Conservation (phyloP, 306 rosid species). For the Notholithocarpus densiflorus region DNA sequence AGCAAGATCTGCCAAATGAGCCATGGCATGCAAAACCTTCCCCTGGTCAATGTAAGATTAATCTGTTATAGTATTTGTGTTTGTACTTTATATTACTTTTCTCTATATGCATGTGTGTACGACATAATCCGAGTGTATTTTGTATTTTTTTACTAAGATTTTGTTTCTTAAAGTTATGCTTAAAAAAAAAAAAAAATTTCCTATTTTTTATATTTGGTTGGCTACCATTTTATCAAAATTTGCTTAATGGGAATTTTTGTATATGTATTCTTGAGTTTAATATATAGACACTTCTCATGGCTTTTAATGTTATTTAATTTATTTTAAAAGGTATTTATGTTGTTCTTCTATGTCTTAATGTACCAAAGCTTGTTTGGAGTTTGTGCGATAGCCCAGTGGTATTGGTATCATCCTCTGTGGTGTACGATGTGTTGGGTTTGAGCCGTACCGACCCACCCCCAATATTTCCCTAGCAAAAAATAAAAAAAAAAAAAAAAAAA, state of each 20-base stretch:
- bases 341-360: background rate
- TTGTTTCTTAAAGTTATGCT: background rate
- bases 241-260: background rate
- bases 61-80: background rate
- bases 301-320: background rate
- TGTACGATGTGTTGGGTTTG: too few relatives aligned
- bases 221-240: background rate
- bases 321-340: background rate
- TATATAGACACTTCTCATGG: too few relatives aligned
- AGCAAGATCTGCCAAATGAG: conserved; percentile 23
- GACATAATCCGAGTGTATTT: background rate
- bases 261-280: too few relatives aligned
- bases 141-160: background rate
- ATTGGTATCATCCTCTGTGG: too few relatives aligned
- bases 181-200: too few relatives aligned
- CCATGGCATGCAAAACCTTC: conserved; percentile 37
- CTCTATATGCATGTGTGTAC: too few relatives aligned
- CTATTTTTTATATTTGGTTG: background rate
- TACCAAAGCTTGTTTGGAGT: background rate
- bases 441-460: too few relatives aligned
- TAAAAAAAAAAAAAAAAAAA: too few relatives aligned
- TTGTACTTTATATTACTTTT: background rate
- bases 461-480: too few relatives aligned
- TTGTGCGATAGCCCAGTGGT: too few relatives aligned
- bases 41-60: conserved; percentile 35